Base-by-base conservation (phyloP, 129 eudicot species). In the Flaveria robusta region DNA sequence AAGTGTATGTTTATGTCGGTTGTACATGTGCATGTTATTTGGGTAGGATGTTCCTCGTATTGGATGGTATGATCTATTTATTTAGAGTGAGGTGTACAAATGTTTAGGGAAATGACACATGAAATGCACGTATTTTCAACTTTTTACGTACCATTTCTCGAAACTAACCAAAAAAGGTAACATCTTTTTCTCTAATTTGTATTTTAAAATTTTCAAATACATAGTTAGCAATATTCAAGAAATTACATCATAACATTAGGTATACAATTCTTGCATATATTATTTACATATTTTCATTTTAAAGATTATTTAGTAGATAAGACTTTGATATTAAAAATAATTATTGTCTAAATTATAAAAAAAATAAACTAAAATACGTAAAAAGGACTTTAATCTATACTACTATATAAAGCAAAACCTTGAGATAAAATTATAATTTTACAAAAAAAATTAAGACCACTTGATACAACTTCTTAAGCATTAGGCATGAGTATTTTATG, bases 131-230 rank as follows among this genome's bases (percentile, higher is more conserved):
- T 63, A 42, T 24, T 75, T 75, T 75, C 64, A 12, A 60, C 50
- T n/a, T 34, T 75, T 64, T 65, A 75, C 79, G 51, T 63, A 75
- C 50, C 72, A 13, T 63, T 75, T 3, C 51, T 10, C 34, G 39
- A 55, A 4, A 72, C 4, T 10, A 3, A 11, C 13, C 19, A 52
- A 1, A 46, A 64, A 75, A 75, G 22, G 34, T n/a, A 3, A 46
- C 24, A 74, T 45, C 50, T 39, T 66, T 29, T 63, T 63, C 20
- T 63, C 19, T 13, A 26, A 62, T 27, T 62, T 27, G 7, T 5
- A 0, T 5, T 15, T 63, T 29, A 24, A n/a, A 14, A 0, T 12
- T 59, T 15, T 59, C 2, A 9, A 2, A 22, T 9, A 9, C 10
- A 58, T 20, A 2, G 58, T 19, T 54, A 22, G 4, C 0, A 12